Conservation (phyloP, 148 eudicot species). For the Chenopodium formosanum region DNA sequence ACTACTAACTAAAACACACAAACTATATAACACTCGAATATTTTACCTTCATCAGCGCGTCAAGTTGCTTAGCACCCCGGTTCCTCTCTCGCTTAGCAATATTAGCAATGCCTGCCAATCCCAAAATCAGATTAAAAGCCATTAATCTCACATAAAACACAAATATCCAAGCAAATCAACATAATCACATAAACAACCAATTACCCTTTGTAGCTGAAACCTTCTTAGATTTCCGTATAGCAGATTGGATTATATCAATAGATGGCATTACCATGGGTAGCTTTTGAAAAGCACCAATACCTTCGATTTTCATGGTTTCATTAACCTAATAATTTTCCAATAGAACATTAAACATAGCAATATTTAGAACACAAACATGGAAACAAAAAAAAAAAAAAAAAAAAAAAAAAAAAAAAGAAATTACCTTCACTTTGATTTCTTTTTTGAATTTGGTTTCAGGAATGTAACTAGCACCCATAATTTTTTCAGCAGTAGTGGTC, state of each 20-base stretch:
- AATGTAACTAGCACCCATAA: conserved; percentile 65
- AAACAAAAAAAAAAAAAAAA: not conserved
- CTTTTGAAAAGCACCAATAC: conserved; percentile 91
- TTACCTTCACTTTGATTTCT: conserved; percentile 40
- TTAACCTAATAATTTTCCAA: conserved; percentile 36
- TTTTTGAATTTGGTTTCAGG: conserved; percentile 38
- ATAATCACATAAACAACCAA: conserved; percentile 6
- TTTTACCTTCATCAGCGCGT: conserved; percentile 89
- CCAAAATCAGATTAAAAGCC: conserved; percentile 23
- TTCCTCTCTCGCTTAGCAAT: conserved; percentile 93
- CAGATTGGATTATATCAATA: conserved; percentile 69
- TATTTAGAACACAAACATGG: not conserved
- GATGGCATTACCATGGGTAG: conserved; percentile 98
- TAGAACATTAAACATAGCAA: not conserved
- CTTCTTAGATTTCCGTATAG: conserved; percentile 80
- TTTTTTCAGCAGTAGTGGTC: conserved; percentile 48
- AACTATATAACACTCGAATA: conserved; percentile 4
- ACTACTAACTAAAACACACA: conserved; percentile 1
- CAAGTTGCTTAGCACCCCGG: conserved; percentile 96
- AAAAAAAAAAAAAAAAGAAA: not conserved
- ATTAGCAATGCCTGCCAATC: conserved; percentile 79
- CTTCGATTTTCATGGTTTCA: conserved; percentile 37
- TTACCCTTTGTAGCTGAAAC: conserved; percentile 88
- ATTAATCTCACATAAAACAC: not conserved
- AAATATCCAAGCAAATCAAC: not conserved